Percentiles rank a stretch among this genome's conserved stretches.
These are phyloP conservation scores for Typha latifolia DNA, from an alignment of 176 grass and related monocot genomes.

Conservation along the genomic window DNA sequence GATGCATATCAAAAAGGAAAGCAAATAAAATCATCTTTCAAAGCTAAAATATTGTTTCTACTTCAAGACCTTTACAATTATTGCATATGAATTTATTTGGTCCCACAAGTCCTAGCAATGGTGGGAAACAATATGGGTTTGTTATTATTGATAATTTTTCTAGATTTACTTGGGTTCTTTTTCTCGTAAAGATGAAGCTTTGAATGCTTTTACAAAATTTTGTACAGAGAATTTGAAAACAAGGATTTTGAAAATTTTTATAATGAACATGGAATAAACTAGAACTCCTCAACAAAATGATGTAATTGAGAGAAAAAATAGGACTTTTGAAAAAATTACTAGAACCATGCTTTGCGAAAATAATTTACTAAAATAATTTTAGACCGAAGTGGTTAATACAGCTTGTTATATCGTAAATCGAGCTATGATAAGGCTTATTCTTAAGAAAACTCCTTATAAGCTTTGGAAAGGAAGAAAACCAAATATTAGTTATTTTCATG, in stretches of 20 bases:
- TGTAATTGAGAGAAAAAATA: not conserved
- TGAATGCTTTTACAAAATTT: not conserved
- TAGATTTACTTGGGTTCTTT: not conserved
- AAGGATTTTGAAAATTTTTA: not conserved
- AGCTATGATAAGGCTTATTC: not conserved
- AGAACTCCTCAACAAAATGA: not conserved
- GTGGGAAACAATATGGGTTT: too few species aligned
- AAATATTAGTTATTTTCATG: not conserved
- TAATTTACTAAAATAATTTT: not conserved
- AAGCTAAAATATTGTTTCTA: not conserved
- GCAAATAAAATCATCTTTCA: not conserved
- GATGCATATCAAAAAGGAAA: not conserved
- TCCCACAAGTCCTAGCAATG: too few species aligned
- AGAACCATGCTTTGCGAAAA: too few species aligned
- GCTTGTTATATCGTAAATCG: not conserved
- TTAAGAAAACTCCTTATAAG: too few species aligned
- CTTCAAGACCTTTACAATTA: not conserved
- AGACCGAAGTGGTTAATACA: not conserved
- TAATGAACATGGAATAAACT: not conserved
- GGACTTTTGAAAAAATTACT: not conserved
- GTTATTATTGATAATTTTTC: not conserved
- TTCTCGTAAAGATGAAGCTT: not conserved
- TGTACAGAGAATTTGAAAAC: not conserved
- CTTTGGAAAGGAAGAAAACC: not conserved
- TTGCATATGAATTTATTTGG: too few species aligned